Percentiles rank a stretch among this genome's conserved stretches.
Conservation (phyloP, 257 asterid genomes). For the Solanum etuberosum region DNA sequence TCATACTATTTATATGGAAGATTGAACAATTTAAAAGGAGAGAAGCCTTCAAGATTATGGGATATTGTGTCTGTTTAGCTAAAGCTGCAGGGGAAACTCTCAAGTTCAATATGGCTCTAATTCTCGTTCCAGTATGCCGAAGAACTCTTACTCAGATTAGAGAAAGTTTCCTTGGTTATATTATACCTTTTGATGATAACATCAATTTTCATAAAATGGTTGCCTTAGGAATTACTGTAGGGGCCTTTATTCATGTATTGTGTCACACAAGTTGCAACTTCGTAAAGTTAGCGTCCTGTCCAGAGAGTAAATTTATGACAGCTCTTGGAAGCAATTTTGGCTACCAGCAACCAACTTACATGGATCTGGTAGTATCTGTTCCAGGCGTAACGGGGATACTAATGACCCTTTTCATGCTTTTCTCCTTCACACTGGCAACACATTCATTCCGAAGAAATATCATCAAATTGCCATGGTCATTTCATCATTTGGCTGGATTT, state of each 20-base stretch:
- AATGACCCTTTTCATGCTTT: conserved; percentile 46
- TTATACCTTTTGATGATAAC: conserved; percentile 79
- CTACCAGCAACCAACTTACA: conserved; percentile 49
- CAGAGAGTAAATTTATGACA: conserved; percentile 24
- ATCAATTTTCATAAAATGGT: conserved; percentile 76
- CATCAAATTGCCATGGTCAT: conserved; percentile 48
- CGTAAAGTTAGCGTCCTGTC: conserved; percentile 42
- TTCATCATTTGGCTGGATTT: conserved; percentile 67
- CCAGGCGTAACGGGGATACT: conserved; percentile 54
- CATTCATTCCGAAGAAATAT: conserved; percentile 67
- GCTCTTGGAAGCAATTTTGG: conserved; percentile 37
- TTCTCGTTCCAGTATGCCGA: conserved; percentile 74
- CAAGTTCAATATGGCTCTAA: conserved; percentile 82
- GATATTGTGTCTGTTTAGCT: conserved; percentile 67
- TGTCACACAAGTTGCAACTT: conserved; percentile 54
- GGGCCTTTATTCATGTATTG: conserved; percentile 25
- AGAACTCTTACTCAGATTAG: conserved; percentile 57
- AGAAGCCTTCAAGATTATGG: conserved; percentile 54
- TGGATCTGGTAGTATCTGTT: conserved; percentile 21
- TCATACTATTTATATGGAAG: conserved; percentile 47
- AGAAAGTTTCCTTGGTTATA: conserved; percentile 49
- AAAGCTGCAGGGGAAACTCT: conserved; percentile 71
- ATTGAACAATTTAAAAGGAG: conserved; percentile 26
- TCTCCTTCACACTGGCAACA: conserved; percentile 59
- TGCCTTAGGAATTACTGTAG: conserved; percentile 42